Evolutionary conservation across 2,329 filamentous ascomycete species (phyloP), one percentile per base, ranked within the genome.

Genomic region (Aureobasidium sp.): DNA sequence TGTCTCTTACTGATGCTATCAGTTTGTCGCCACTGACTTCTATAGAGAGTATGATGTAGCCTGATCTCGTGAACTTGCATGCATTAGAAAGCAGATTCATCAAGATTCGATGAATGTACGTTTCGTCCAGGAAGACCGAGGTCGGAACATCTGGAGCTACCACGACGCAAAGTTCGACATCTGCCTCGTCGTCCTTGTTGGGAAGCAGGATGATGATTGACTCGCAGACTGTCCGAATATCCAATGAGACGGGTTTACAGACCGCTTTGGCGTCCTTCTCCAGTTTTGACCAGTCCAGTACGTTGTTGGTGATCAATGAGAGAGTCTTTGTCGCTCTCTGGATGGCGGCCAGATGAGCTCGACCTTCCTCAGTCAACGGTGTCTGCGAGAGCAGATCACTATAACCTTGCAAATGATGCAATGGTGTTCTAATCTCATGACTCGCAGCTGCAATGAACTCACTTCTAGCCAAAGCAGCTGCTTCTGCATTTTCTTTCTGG

Each of bases 1-100:
- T 91, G 67, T 95, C 91, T 72, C 91, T 82, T 0, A 95, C 89
- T 70, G 55, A 67, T 9, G 45, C 58, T 31, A 64, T 44, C 27
- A 64, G 20, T 17, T 53, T 36, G 29, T 58, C 44, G 22, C 45
- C 58, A 31, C 42, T 53, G 51, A 61, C 42, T 34, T 57, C 49
- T 17, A 64, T 61, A 8, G 49, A 52, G 3, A 94, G 82, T 42
- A 85, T 81, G 4, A 96, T 88, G 47, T 79, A 86, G 12, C 90
- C 90, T n/a, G 63, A 64, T 53, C 63, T 64, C 20, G 71, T 73
- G 56, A 73, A 73, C 47, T 73, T 73, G 22, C 71, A 60, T 17
- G 72, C 68, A 63, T 74, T 74, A 9, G 72, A 73, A 1, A 74
- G 64, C 3, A 74, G 64, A 58, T 74, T 74, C 71, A 74, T 72